Evolutionary conservation across 2,329 filamentous ascomycete genomes (phyloP).

Genomic region (Neurospora sp.): DNA sequence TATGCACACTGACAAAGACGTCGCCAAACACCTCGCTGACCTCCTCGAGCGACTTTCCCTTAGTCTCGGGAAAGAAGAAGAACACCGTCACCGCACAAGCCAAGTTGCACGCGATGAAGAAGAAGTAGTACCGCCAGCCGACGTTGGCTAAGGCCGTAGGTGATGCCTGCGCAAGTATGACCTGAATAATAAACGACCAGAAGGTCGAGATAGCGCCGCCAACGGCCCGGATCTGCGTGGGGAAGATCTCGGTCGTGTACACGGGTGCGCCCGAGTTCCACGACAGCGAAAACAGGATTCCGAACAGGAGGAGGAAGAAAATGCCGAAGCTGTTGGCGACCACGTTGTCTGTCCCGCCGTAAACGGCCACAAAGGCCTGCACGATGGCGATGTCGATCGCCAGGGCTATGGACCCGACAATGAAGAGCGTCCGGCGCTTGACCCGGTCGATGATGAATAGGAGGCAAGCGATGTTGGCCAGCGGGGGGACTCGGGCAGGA

Average conservation of each 20-base stretch:
- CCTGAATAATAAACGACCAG: constrained; percentile 28
- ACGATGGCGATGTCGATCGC: constrained; percentile 50
- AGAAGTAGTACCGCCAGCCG: constrained; percentile 44
- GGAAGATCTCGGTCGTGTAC: constrained; percentile 58
- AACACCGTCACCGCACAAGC: constrained; percentile 28
- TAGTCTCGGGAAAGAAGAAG: constrained; percentile 45
- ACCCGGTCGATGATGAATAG: constrained; percentile 45
- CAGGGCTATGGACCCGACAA: constrained; percentile 44
- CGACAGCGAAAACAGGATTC: constrained; percentile 48
- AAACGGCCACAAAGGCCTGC: constrained; percentile 25
- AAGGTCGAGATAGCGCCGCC: constrained; percentile 47
- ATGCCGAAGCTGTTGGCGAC: constrained; percentile 48
- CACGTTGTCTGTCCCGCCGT: no score
- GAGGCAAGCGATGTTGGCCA: constrained; percentile 51
- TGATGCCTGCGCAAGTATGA: constrained; percentile 33
- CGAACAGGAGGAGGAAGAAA: constrained; percentile 56
- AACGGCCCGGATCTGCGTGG: constrained; percentile 53
- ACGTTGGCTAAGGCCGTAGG: constrained; percentile 39
- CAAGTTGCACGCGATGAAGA: constrained; percentile 39
- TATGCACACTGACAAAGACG: no score
- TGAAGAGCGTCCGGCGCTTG: constrained; percentile 39
- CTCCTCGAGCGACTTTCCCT: constrained; percentile 41
- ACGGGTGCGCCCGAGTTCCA: constrained; percentile 54
- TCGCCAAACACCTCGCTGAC: constrained; percentile 48
- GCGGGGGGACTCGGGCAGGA: constrained; percentile 28